Percentiles rank a stretch among this genome's conserved stretches.
phyloP scores from a whole-genome alignment of 306 rosid genomes.

The Leucaena leucocephala region DNA sequence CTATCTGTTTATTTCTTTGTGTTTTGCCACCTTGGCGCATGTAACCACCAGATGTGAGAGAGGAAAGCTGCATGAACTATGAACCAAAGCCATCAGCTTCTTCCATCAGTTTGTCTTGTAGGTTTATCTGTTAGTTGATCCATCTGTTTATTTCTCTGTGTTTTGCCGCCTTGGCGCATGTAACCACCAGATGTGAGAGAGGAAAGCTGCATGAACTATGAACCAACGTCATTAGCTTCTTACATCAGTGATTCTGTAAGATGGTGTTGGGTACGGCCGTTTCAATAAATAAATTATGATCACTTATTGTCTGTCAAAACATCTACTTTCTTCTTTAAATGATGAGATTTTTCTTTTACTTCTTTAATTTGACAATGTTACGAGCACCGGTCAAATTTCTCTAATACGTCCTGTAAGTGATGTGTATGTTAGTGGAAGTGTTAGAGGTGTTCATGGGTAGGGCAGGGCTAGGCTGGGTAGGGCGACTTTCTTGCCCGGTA shows the following conservation, averaged over 20 bases:
- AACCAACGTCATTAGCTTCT: not conserved
- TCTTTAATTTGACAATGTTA: not conserved
- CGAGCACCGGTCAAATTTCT: not conserved
- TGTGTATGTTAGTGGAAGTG: not conserved
- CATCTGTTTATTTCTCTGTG: not conserved
- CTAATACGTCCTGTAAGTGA: not conserved
- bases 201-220: constrained; percentile 1
- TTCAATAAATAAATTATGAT: constrained; percentile 22
- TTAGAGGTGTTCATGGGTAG: too few species aligned
- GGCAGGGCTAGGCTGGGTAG: too few species aligned
- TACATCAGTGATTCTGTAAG: not conserved
- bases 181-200: not conserved
- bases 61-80: constrained; percentile 3
- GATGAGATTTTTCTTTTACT: not conserved
- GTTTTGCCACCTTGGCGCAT: not conserved
- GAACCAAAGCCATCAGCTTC: not conserved
- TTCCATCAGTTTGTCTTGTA: not conserved
- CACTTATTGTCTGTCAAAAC: not conserved
- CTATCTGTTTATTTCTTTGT: not conserved
- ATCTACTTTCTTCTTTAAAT: not conserved
- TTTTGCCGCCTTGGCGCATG: not conserved
- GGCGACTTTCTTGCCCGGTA: too few species aligned
- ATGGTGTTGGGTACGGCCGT: not conserved
- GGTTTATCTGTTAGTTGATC: not conserved
- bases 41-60: not conserved